These are phyloP conservation scores for Perkinsus chesapeaki DNA, from an alignment of 169 alveolate genomes.

Conservation along the genomic window DNA sequence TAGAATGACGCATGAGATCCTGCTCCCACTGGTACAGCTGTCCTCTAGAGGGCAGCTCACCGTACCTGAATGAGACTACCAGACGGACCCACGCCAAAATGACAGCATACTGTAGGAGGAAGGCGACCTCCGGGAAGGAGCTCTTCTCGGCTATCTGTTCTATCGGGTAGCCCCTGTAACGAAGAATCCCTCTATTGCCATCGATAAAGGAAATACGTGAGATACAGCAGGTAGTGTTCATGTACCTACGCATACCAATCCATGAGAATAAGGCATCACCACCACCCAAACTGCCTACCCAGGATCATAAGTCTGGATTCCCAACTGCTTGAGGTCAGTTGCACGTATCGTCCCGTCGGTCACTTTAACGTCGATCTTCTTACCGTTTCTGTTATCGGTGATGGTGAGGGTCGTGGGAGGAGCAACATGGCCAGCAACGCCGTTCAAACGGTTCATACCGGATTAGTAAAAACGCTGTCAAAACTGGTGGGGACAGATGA, in stretches of 20 bases:
- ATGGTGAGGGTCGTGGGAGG: conserved; percentile 19
- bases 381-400: conserved; percentile 23
- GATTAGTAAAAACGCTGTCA: not conserved
- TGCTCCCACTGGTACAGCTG: conserved; percentile 19
- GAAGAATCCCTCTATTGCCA: conserved; percentile 72
- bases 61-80: conserved; percentile 42
- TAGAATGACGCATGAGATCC: not conserved
- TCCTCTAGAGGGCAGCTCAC: conserved; percentile 63
- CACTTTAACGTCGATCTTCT: not conserved
- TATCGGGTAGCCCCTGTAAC: conserved; percentile 72
- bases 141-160: conserved; percentile 68
- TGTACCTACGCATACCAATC: conserved; percentile 18
- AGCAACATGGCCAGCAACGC: not conserved
- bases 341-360: conserved; percentile 49
- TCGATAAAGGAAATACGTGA: conserved; percentile 68
- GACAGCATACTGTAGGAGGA: conserved; percentile 19
- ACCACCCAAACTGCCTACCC: conserved; percentile 32
- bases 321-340: conserved; percentile 52
- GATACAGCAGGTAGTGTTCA: conserved; percentile 61
- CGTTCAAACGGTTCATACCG: not conserved
- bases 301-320: conserved; percentile 63
- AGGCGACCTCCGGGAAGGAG: conserved; percentile 63
- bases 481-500: not conserved
- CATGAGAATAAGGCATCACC: not conserved
- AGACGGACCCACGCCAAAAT: not conserved